Base-by-base conservation (phyloP, 306 rosid genomes). In the Lathyrus aphaca region DNA sequence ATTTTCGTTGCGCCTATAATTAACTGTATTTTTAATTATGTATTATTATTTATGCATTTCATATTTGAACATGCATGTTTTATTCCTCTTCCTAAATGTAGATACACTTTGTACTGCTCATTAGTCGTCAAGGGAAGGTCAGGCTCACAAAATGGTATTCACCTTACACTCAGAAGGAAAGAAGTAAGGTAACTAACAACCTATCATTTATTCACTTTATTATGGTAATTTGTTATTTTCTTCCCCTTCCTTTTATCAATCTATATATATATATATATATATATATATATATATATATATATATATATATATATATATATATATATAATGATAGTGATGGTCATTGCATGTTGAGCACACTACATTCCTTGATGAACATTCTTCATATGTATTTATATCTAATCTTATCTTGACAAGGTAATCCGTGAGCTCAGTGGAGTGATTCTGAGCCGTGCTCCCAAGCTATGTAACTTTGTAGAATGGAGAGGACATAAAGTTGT, bases 131-230 rank as follows among this genome's bases (percentile, higher is more conserved):
- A 77, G 98, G 98, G 79, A 92, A 92, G 84, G 96, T 92, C 60
- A 86, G 96, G 74, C 72, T 91, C 72, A 91, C 96, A 50, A 92
- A 92, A 87, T 92, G 98, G 98, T 92, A 92, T 68, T 92, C 96
- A 18, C 94, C 98, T 55, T 89, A 89, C 73, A 2, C 98, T 53
- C 98, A 92, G 80, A 92, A 92, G 84, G 98, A 92, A 78, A 80
- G 98, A 85, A 67, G 54, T 43, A 89, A 92, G 98, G 98, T 92
- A 64, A 42, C 53, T 40, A 78, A 46, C 29, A 61, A 14, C 69
- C 27, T 46, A 60, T 62, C 71, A 6, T 64, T 29, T 23, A 0
- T 16, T 35, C 32, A 16, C 17, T n/a, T 38, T 5, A 16, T 27
- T 21, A 10, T n/a, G 5, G 37, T 13, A 5, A 4, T 5, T 58